Evolutionary conservation across 345 rosid species (phyloP), one percentile per base, ranked within the genome.

Genomic region (Clausena lansium): DNA sequence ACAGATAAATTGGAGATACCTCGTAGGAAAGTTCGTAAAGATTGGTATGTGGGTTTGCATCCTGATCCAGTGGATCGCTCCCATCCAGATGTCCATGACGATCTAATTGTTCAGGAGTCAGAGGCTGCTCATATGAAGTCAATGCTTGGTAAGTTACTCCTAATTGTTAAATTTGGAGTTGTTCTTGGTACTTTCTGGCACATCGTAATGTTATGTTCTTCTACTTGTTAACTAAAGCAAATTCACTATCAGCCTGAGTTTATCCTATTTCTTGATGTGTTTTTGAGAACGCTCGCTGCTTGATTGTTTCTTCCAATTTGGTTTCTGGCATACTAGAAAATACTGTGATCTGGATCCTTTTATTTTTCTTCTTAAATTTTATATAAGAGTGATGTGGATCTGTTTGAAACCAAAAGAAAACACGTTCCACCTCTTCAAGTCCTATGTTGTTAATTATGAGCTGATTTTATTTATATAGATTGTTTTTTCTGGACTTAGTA

Each of bases 21-120:
- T 80, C 98, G 98, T 71, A 87, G 98, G 84, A 93, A 80, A 82
- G 94, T 92, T 76, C 91, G 67, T 83, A 97, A 93, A 84, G 85
- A 94, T 80, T 97, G 99, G 99, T 82, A 91, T 83, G 96, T 87
- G 71, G 98, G 98, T 67, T 88, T 97, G 87, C 70, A 90, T 70
- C 84, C 88, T 60, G 98, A 97, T 83, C 97, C 98, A 14, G 98
- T 87, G 76, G 99, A 97, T 85, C 96, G 98, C 70, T 89, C 98
- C 73, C 96, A 86, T 86, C 98, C 98, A 3, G 98, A 97, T 79
- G 98, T 97, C 70, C 87, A 87, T 75, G 98, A 97, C 75, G 89
- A 91, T 24, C 81, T 78, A 74, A 88, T 97, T 77, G 77, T 91
- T 68, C 67, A 75, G 72, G 90, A 97, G 75, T 94, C 99, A 74